phyloP scores from a whole-genome alignment of 331 rosid species.

The Acacia concinna region DNA sequence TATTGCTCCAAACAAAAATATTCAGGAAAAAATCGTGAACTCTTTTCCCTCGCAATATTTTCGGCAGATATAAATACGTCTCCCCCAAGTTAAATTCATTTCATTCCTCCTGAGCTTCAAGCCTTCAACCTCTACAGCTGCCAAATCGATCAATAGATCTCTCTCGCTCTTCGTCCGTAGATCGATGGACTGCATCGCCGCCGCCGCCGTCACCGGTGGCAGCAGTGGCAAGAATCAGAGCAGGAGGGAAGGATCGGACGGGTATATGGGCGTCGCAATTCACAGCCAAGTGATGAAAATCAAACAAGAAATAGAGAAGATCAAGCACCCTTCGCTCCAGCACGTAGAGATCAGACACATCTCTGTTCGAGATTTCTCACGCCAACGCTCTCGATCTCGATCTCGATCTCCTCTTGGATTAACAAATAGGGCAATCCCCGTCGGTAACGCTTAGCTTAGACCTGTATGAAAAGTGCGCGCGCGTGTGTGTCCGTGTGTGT shows the following conservation, averaged over 20 bases:
- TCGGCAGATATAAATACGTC: constrained; percentile 20
- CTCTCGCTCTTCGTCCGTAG: not conserved
- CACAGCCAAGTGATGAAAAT: constrained; percentile 81
- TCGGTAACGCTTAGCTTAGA: constrained; percentile 38
- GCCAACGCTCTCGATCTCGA: constrained; percentile 54
- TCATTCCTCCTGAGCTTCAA: not conserved
- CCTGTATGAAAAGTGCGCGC: not conserved
- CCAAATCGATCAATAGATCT: too few relatives aligned
- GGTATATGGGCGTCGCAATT: constrained; percentile 42
- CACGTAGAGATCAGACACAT: constrained; percentile 47
- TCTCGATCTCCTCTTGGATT: constrained; percentile 60
- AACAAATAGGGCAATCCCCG: constrained; percentile 34
- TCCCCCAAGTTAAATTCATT: not conserved
- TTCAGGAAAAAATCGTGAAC: constrained; percentile 5
- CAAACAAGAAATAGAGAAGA: constrained; percentile 69
- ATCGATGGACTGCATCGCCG: constrained; percentile 32
- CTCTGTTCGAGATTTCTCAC: constrained; percentile 37
- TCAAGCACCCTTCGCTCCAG: constrained; percentile 66
- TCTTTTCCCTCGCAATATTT: not conserved
- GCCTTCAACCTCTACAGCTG: not conserved
- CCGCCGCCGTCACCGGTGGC: not conserved
- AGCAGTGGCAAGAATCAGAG: not conserved
- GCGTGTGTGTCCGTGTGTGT: not conserved
- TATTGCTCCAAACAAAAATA: not conserved
- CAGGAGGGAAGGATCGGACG: constrained; percentile 13